Base-by-base conservation (phyloP, 768 basidiomycete genomes). In the Ramaria rubella region DNA sequence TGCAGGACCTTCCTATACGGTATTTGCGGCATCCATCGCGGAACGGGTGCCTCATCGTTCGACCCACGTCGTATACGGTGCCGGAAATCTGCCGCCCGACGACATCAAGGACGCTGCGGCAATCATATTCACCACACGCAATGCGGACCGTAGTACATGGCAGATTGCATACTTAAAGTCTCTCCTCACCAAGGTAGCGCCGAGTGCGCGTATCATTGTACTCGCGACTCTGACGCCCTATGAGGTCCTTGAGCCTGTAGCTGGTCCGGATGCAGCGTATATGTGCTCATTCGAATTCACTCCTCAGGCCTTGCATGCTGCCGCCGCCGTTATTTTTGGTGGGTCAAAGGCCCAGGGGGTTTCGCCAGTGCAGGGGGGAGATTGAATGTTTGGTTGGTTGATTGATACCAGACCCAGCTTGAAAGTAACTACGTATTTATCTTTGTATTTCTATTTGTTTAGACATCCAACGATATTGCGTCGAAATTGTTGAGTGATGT, bases 191-290 rank as follows among this genome's bases (percentile, higher is more conserved):
- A 58, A 48, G 31, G 21, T 61, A n/a, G n/a, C 52, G 59, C 63
- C 43, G 67, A 58, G 19, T 27, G 55, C 7, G n/a, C 5, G 2
- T 42, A 17, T 83, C 31, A 71, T 83, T 1, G 65, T 86, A 14
- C 59, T 87, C 0, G 76, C 81, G 19, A 84, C 81, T 34, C 84
- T 84, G 63, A 79, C 76, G n/a, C 85, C 85, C 27, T 87, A 86
- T 61, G 85, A 87, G 59, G 56, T 83, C 11, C 68, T 74, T 14
- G 68, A 64, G 8, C 45, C 52, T 26, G 45, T 42, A 2, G 60
- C 46, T 19, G 50, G 52, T 23, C 43, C 33, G 5, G 44, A 52
- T 34, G 52, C 53, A 8, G 53, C 72, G 23, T 79, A 75, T 33
- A 60, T 86, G 3, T 77, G 73, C 17, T 80, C 79, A 42, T 85